Conservation (phyloP, 2,329 filamentous ascomycete genomes). For the Pseudocercospora crystallina region DNA sequence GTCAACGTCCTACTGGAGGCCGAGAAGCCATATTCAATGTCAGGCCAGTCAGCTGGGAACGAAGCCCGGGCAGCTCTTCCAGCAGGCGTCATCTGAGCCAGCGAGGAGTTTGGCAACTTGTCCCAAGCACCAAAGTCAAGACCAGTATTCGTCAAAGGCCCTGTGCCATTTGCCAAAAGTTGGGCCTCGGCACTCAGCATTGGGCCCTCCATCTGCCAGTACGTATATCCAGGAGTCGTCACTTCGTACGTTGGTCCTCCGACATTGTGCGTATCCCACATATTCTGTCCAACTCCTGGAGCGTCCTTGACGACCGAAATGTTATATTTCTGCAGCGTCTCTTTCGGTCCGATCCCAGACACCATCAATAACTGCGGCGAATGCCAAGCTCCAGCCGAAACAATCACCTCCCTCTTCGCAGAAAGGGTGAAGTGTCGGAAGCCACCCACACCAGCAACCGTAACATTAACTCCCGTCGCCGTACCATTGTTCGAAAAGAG, state of each 20-base stretch:
- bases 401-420: constrained; percentile 36
- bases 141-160: constrained; percentile 26
- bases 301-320: constrained; percentile 50
- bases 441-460: constrained; percentile 23
- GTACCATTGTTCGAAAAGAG: constrained; percentile 30
- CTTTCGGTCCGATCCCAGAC: constrained; percentile 32
- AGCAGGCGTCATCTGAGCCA: constrained; percentile 14
- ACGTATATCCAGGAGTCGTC: constrained; percentile 11
- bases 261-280: constrained; percentile 44
- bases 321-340: constrained; percentile 41
- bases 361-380: constrained; percentile 36
- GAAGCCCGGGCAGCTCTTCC: constrained; percentile 6
- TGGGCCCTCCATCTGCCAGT: constrained; percentile 7
- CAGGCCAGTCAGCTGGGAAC: constrained; percentile 38
- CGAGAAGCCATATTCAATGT: constrained; percentile 29
- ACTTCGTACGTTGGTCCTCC: constrained; percentile 17
- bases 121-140: constrained; percentile 20
- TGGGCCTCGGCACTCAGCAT: constrained; percentile 11
- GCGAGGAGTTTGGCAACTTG: constrained; percentile 19
- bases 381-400: constrained; percentile 33
- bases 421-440: constrained; percentile 25
- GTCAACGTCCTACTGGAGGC: constrained; percentile 13
- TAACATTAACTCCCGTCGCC: constrained; percentile 27
- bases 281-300: constrained; percentile 53
- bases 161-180: constrained; percentile 21